Evolutionary conservation across 2,329 filamentous ascomycete genomes (phyloP).

Genomic region (Ilyonectria sp.): DNA sequence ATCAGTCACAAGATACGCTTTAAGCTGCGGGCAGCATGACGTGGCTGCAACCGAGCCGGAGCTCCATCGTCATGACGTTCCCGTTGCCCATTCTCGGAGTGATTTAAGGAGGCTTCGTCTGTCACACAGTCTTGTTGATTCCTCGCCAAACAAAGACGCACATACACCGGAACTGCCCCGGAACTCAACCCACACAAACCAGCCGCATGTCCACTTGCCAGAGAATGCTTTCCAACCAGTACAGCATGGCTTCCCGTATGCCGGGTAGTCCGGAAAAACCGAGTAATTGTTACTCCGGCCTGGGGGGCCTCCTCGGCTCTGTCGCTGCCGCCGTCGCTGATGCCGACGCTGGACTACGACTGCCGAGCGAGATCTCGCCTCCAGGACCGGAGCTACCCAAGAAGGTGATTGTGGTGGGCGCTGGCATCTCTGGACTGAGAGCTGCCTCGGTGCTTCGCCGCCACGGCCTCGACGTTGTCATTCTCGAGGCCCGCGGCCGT

Average conservation of each 20-base stretch:
- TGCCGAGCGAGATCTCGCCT: not conserved
- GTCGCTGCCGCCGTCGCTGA: constrained; percentile 5
- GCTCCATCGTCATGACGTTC: not conserved
- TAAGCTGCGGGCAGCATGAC: not conserved
- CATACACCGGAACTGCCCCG: not conserved
- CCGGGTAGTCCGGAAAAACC: constrained; percentile 24
- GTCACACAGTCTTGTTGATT: not conserved
- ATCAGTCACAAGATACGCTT: not conserved
- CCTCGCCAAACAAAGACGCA: not conserved
- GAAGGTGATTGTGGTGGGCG: constrained; percentile 30
- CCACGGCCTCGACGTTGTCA: constrained; percentile 26
- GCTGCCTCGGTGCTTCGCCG: constrained; percentile 23
- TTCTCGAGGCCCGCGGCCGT: constrained; percentile 26
- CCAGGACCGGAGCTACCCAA: constrained; percentile 29
- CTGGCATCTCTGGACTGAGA: constrained; percentile 23
- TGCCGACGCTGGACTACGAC: constrained; percentile 10
- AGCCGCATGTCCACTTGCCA: constrained; percentile 29
- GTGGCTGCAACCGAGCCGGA: not conserved
- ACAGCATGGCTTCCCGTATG: constrained; percentile 22
- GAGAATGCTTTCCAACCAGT: constrained; percentile 32
- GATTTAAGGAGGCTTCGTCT: not conserved
- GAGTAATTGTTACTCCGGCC: constrained; percentile 32
- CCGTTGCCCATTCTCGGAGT: not conserved
- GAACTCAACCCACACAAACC: not conserved
- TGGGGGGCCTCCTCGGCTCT: constrained; percentile 19